Evolutionary conservation across 1,284 basidiomycete genomes (phyloP).

Genomic region (Ustilago nuda): DNA sequence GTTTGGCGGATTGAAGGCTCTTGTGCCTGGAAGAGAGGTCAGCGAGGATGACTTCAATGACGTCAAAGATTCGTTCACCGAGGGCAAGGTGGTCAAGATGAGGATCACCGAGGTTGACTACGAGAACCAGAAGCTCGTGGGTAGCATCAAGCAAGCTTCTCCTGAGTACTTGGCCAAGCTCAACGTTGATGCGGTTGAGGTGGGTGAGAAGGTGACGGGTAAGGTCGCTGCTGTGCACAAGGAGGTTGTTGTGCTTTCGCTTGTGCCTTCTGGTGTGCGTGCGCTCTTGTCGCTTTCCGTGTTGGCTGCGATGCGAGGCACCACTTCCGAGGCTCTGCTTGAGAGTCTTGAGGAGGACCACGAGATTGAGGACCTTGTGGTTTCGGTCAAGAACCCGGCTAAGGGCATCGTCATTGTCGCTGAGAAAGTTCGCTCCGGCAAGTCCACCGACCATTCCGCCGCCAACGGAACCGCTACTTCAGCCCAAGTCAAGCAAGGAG

Average conservation of each 20-base stretch:
- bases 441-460: neutral
- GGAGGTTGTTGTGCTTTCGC: conserved; percentile 63
- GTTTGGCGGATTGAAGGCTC: conserved; percentile 87
- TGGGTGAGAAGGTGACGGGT: conserved; percentile 64
- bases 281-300: conserved; percentile 88
- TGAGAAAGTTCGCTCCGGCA: conserved; percentile 41
- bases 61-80: conserved; percentile 77
- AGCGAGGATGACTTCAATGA: conserved; percentile 53
- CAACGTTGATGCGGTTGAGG: conserved; percentile 61
- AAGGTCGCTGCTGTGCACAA: conserved; percentile 62
- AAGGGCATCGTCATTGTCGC: conserved; percentile 81
- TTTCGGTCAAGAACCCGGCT: conserved; percentile 89
- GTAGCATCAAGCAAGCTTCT: conserved; percentile 85
- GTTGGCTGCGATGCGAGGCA: conserved; percentile 82
- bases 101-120: conserved; percentile 81
- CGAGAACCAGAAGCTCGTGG: conserved; percentile 78
- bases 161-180: conserved; percentile 60
- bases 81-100: conserved; percentile 82
- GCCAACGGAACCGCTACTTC: conserved; percentile 12
- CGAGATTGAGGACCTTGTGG: conserved; percentile 80
- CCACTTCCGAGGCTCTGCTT: conserved; percentile 79
- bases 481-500: conserved; percentile 37
- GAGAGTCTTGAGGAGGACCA: conserved; percentile 79
- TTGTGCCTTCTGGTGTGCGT: conserved; percentile 74
- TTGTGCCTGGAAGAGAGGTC: conserved; percentile 73